A percentile compares a stretch with the other conserved stretches of the same genome.
Evolutionary conservation across 768 basidiomycete genomes (phyloP).

Genomic region (Leccinum fibrillosum): DNA sequence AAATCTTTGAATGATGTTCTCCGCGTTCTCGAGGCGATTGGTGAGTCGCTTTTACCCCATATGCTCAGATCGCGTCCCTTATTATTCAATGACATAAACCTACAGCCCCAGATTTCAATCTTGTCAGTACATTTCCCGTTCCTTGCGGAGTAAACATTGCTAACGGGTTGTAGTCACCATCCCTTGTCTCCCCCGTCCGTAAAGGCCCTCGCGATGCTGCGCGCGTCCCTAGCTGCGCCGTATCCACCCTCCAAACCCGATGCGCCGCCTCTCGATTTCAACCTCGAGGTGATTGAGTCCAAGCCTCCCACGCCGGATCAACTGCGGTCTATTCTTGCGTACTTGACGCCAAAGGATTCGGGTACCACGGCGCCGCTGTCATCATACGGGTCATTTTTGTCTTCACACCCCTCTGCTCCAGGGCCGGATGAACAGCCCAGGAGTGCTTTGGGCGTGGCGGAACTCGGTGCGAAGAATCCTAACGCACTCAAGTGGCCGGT

Average conservation of each 20-base stretch:
- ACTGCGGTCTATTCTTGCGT: slow-evolving; percentile 61
- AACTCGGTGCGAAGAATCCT: slow-evolving; percentile 54
- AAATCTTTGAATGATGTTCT: slow-evolving; percentile 17
- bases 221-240: slow-evolving; percentile 53
- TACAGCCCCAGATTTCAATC: slow-evolving; percentile 59
- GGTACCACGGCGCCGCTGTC: slow-evolving; percentile 21
- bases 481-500: slow-evolving; percentile 73
- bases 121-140: slow-evolving; percentile 43
- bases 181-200: slow-evolving; percentile 62
- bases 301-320: slow-evolving; percentile 66
- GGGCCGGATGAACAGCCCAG: slow-evolving; percentile 38
- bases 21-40: slow-evolving; percentile 35
- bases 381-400: slow-evolving; percentile 45
- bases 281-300: slow-evolving; percentile 68
- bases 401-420: slow-evolving; percentile 52
- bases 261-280: slow-evolving; percentile 58
- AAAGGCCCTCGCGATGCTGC: slow-evolving; percentile 58
- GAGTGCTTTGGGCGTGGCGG: slow-evolving; percentile 42
- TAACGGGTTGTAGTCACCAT: slow-evolving; percentile 48
- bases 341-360: slow-evolving; percentile 37
- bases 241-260: slow-evolving; percentile 53
- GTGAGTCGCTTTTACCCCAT: slow-evolving; percentile 21
- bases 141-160: slow-evolving; percentile 7
- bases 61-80: background rate
- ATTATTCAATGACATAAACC: background rate